phyloP scores from a whole-genome alignment of 345 rosid genomes.

The Euphorbia tirucalli region DNA sequence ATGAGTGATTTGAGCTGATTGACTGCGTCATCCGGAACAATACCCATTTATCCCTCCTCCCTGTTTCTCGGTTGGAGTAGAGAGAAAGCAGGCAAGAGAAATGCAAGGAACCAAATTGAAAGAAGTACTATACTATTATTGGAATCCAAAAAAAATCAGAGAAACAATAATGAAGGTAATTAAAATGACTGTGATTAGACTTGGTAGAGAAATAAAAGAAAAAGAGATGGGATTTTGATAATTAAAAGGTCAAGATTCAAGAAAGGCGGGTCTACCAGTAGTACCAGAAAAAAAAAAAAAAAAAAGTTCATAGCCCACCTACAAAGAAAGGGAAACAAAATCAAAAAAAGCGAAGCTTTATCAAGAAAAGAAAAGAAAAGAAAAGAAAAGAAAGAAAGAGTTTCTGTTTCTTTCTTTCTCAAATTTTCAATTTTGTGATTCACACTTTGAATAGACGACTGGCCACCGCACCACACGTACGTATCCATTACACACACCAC shows the following conservation, averaged over 20 bases:
- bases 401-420: not conserved
- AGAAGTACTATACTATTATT: no score
- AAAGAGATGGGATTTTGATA: no score
- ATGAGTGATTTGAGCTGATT: conserved; percentile 44
- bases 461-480: no score
- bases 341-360: not conserved
- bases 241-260: conserved; percentile 25
- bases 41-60: conserved; percentile 35
- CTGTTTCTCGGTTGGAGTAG: not conserved
- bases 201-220: no score
- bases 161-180: not conserved
- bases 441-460: not conserved
- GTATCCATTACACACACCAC: not conserved
- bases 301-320: conserved; percentile 15
- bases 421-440: not conserved
- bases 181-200: not conserved
- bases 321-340: not conserved
- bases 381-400: no score
- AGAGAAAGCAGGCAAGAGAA: conserved; percentile 10
- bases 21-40: conserved; percentile 49
- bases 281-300: no score
- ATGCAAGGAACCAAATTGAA: no score
- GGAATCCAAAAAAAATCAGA: not conserved
- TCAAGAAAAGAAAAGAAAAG: no score
- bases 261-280: conserved; percentile 23